Evolutionary conservation across 768 basidiomycete species (phyloP), one percentile per base, ranked within the genome.

Genomic region (Macrolepiota fuliginosa): DNA sequence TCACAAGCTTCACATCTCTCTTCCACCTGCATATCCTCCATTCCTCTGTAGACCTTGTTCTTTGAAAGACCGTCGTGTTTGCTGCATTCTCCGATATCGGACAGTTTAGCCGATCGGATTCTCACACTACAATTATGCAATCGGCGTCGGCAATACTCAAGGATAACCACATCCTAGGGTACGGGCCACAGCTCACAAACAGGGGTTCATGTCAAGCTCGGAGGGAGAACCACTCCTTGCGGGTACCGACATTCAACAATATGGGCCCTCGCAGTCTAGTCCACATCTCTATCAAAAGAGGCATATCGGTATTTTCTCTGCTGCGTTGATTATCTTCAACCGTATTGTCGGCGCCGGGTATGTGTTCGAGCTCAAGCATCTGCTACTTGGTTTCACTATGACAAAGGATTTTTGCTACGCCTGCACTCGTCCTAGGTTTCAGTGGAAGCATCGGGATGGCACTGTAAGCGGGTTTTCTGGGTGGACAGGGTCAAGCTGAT

Each of bases 321-420:
- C 74, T 19, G 65, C 73, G 4, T 73, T 77, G 58, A 69, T 77
- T 35, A 73, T 74, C 55, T 76, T 77, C 65, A 77, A 75, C 60
- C 68, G 76, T 29, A 72, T 76, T 3, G 72, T 76, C 52, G 73
- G 76, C 15, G 73, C 76, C 54, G 74, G 72, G 74, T 75, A 54
- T 29, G 71, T 66, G 15, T 5, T 50, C 17, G 5, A 5, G n/a
- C 25, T 9, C 54, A 22, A 3, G 4, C 40, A 15, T 3, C 15
- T 12, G 4, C 12, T 9, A 2, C 12, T 47, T 19, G 10, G 19
- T 35, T 47, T 62, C 25, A 56, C 37, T 17, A 22, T 39, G 22
- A 7, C 47, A 15, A 15, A 75, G 75, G 12, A 72, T 77, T 13
- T 77, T 76, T 58, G 75, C 74, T 3, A 77, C 75, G 0, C 76